Evolutionary conservation across 73 alveolate species (phyloP).

Genomic region (Tetrahymena malaccensis): DNA sequence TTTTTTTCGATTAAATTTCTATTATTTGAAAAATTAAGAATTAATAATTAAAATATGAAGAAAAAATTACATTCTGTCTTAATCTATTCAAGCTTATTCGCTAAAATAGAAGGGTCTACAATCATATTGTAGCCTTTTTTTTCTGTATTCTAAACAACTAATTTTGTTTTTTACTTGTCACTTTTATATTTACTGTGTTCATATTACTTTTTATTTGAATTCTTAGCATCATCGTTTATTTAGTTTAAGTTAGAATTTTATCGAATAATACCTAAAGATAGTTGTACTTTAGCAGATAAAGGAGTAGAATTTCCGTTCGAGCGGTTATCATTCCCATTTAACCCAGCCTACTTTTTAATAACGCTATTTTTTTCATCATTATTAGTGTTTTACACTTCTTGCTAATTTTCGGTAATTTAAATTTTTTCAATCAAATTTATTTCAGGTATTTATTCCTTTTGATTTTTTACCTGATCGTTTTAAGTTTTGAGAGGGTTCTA

Average conservation of each 20-base stretch:
- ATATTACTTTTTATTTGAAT: not conserved
- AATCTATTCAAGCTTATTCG: not conserved
- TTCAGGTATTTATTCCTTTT: not conserved
- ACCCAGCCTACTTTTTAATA: not conserved
- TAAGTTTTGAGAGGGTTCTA: no score
- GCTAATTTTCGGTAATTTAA: not conserved
- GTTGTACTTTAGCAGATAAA: not conserved
- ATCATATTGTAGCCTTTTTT: no score
- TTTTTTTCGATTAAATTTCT: not conserved
- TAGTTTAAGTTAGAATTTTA: not conserved
- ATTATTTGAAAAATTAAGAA: no score
- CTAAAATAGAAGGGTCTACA: not conserved
- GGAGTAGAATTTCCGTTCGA: not conserved
- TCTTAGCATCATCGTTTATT: not conserved
- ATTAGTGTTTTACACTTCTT: not conserved
- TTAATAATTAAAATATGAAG: no score
- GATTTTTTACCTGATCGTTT: no score
- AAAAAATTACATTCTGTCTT: not conserved
- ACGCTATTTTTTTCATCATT: not conserved
- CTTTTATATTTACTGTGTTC: not conserved
- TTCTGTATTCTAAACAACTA: not conserved
- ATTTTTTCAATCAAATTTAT: not conserved
- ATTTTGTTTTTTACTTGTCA: not conserved
- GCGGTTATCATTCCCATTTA: not conserved
- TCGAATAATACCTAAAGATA: not conserved